Conservation (phyloP, 2,329 filamentous ascomycete genomes). For the Plenodomus biglobosus region DNA sequence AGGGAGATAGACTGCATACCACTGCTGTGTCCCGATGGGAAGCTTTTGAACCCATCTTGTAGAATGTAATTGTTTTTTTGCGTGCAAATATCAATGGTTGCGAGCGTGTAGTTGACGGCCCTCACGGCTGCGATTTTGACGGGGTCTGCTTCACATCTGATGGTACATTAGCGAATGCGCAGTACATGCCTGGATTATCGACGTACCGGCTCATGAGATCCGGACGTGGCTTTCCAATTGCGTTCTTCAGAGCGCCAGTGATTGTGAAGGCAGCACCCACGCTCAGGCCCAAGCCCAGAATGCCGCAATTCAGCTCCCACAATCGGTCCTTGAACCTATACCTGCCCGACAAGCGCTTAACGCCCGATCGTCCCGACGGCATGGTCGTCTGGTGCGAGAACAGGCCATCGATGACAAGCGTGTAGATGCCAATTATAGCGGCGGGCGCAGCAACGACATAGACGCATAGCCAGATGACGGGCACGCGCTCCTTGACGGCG, state of each 20-base stretch:
- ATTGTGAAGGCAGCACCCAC: constrained; percentile 60
- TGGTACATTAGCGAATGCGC: not conserved
- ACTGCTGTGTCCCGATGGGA: constrained; percentile 60
- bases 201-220: constrained; percentile 60
- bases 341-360: constrained; percentile 45
- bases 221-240: constrained; percentile 61
- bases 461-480: constrained; percentile 53
- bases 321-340: constrained; percentile 59
- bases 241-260: constrained; percentile 60
- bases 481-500: constrained; percentile 57
- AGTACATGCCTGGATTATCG: not conserved
- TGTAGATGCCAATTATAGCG: constrained; percentile 57
- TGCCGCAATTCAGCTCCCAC: constrained; percentile 65
- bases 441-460: constrained; percentile 55
- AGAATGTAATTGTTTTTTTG: constrained; percentile 53
- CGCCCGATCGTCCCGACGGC: constrained; percentile 23
- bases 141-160: constrained; percentile 2
- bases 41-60: constrained; percentile 62
- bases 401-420: constrained; percentile 59
- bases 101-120: constrained; percentile 15
- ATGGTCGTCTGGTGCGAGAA: constrained; percentile 54
- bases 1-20: constrained; percentile 42
- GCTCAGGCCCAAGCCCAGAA: constrained; percentile 58
- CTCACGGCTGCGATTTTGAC: constrained; percentile 22
- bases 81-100: constrained; percentile 51